phyloP scores from a whole-genome alignment of 305 asterid species.

The Fraxinus sp. region DNA sequence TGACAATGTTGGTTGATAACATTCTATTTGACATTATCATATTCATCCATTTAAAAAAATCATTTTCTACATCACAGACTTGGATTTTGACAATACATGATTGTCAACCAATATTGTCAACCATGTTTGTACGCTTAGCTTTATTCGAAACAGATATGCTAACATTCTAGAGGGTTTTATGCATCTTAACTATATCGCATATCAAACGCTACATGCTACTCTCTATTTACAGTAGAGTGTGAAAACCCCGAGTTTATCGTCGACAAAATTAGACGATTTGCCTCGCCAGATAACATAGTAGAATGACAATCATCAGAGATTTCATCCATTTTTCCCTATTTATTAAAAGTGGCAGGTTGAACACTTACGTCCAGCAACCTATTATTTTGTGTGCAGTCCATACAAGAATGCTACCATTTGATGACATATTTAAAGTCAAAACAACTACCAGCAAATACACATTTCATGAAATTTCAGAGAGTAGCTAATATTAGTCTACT shows the following conservation, averaged over 20 bases:
- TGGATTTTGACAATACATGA: too few species aligned
- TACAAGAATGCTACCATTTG: background rate
- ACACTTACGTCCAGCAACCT: background rate
- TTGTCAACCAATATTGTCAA: too few species aligned
- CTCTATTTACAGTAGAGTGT: background rate
- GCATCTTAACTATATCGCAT: too few species aligned
- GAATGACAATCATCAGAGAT: background rate
- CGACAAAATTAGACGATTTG: background rate
- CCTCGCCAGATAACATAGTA: background rate
- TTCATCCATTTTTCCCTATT: background rate
- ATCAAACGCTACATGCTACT: background rate
- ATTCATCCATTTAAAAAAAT: too few species aligned
- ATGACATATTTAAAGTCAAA: background rate
- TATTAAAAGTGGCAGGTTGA: too few species aligned
- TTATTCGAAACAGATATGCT: too few species aligned
- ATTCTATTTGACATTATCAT: too few species aligned
- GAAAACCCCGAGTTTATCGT: background rate
- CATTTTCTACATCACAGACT: too few species aligned
- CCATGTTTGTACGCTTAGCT: too few species aligned
- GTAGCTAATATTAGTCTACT: background rate
- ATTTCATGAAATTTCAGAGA: background rate
- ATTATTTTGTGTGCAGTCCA: background rate
- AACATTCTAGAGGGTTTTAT: too few species aligned
- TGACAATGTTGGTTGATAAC: too few species aligned
- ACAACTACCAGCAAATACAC: too few species aligned